Conservation (phyloP, 1,139 yeast genomes). For the Pichia sp. region DNA sequence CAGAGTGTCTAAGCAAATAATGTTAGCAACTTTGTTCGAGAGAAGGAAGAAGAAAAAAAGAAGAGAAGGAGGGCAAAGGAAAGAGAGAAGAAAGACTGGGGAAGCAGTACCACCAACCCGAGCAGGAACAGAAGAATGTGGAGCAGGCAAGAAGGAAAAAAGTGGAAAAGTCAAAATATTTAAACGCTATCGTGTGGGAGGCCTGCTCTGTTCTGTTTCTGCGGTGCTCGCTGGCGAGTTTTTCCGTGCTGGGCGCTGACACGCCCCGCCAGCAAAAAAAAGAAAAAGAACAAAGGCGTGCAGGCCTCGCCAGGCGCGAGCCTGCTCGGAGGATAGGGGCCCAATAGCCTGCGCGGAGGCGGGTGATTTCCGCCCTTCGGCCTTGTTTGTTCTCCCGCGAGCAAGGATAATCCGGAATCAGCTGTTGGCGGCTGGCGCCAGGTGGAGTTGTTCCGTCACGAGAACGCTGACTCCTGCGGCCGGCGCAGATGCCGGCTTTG, state of each 20-base stretch:
- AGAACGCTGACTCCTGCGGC: background rate
- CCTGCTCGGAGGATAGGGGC: too few species aligned
- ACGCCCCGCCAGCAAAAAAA: too few species aligned
- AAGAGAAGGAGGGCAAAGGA: background rate
- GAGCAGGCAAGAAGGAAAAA: background rate
- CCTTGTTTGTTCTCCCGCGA: too few species aligned
- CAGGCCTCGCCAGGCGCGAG: background rate
- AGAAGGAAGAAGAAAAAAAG: conserved; percentile 1
- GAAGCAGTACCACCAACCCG: background rate
- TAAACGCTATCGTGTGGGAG: background rate
- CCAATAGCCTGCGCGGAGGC: too few species aligned
- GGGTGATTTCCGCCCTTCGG: too few species aligned
- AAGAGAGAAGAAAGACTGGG: background rate
- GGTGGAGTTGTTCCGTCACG: background rate
- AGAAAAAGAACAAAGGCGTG: background rate
- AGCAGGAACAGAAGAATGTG: background rate
- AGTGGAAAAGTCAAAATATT: background rate
- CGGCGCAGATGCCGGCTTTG: background rate
- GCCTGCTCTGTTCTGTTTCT: background rate
- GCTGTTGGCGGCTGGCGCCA: background rate
- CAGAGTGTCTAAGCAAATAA: background rate
- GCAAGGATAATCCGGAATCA: background rate
- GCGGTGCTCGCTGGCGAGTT: background rate
- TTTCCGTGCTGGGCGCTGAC: background rate
- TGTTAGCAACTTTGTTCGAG: background rate